Evolutionary conservation across 1,284 basidiomycete genomes (phyloP).

Genomic region (Cryptococcus sp.): DNA sequence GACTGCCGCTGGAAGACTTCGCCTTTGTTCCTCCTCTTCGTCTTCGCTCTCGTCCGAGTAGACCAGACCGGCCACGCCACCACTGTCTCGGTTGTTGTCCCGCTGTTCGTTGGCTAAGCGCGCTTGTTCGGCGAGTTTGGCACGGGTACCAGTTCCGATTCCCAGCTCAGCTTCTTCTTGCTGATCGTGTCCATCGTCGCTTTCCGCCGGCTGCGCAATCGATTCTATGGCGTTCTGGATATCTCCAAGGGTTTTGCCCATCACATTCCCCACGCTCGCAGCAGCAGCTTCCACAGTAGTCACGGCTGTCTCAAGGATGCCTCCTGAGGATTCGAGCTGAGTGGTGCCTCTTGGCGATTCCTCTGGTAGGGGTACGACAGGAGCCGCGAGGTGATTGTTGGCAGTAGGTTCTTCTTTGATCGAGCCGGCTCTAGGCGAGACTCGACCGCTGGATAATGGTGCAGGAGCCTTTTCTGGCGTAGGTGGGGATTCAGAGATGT

Average conservation of each 20-base stretch:
- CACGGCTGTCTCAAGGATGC: conserved; percentile 35
- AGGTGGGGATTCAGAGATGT: conserved; percentile 65
- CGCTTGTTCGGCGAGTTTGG: conserved; percentile 70
- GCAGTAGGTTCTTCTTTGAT: background rate
- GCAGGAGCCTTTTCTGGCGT: conserved; percentile 7
- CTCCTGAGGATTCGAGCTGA: conserved; percentile 10
- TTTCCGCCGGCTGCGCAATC: conserved; percentile 55
- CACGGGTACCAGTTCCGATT: conserved; percentile 65
- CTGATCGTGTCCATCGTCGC: conserved; percentile 8
- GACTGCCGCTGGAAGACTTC: conserved; percentile 5
- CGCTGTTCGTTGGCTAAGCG: conserved; percentile 57
- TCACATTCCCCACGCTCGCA: conserved; percentile 55
- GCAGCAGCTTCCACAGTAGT: conserved; percentile 24
- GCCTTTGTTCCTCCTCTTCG: conserved; percentile 38
- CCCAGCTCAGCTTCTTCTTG: conserved; percentile 56
- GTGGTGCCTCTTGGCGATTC: conserved; percentile 20
- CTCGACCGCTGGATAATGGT: conserved; percentile 1
- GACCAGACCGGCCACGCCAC: conserved; percentile 43
- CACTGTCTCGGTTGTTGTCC: conserved; percentile 54
- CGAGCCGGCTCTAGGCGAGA: conserved; percentile 7
- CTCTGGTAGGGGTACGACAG: conserved; percentile 27
- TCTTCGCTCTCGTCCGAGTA: conserved; percentile 54
- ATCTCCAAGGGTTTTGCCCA: conserved; percentile 82
- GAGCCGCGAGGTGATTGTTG: conserved; percentile 23
- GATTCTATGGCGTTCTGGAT: conserved; percentile 83